A percentile compares a stretch with the other conserved stretches of the same genome.
These are phyloP conservation scores for Fusarium sp. DNA, from an alignment of 2,329 filamentous ascomycete species.

Conservation along the genomic window DNA sequence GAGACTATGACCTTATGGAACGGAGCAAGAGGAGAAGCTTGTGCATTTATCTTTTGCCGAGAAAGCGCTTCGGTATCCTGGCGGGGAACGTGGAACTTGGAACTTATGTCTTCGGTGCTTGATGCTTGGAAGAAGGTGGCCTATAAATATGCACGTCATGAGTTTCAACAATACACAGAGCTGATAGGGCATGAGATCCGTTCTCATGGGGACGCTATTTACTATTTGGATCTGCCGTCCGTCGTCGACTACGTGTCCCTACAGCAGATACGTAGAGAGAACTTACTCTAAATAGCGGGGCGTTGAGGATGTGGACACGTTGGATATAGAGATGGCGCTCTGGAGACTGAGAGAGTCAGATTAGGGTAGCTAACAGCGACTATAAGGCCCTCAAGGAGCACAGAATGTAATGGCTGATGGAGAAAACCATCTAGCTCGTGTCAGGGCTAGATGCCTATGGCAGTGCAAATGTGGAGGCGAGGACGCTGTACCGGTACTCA, in stretches of 20 bases:
- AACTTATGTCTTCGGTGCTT: not conserved
- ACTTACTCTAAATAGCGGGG: not conserved
- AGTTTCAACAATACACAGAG: not conserved
- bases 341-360: too few species aligned
- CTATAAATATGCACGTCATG: slow-evolving; percentile 8
- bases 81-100: slow-evolving; percentile 18
- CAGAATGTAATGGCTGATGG: too few species aligned
- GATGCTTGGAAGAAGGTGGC: slow-evolving; percentile 10
- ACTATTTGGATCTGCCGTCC: slow-evolving; percentile 13
- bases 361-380: too few species aligned
- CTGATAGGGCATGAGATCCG: not conserved
- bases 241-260: slow-evolving; percentile 24
- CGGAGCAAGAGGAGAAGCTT: slow-evolving; percentile 20
- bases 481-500: too few species aligned
- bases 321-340: too few species aligned
- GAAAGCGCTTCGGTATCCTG: slow-evolving; percentile 10
- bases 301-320: too few species aligned
- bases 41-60: slow-evolving; percentile 17
- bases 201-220: slow-evolving; percentile 38
- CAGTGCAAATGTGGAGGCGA: too few species aligned
- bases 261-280: slow-evolving; percentile 31
- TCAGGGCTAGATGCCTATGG: too few species aligned
- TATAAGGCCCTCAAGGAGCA: too few species aligned
- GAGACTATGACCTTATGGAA: slow-evolving; percentile 30
- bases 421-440: too few species aligned